Base-by-base conservation (phyloP, 2,329 filamentous ascomycete genomes). In the Saccharata proteae region DNA sequence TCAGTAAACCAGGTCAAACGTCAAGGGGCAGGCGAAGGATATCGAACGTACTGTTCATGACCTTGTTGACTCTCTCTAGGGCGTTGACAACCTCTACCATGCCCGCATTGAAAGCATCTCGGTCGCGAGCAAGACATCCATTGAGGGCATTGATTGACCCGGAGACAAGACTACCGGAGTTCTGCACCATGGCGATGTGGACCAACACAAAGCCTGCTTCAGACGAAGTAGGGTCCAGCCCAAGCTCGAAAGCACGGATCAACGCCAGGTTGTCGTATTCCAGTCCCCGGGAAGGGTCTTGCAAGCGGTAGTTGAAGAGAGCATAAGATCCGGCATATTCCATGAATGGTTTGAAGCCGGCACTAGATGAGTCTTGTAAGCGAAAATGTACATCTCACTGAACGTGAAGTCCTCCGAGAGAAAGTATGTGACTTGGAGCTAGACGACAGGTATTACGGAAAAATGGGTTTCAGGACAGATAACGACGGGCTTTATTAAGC, bases 171-270 rank as follows among this genome's bases (percentile, higher is more conserved):
- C 74, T 71, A 1, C 79, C 79, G 1, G 85, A 86, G 56, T 93
- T 75, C 51, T 77, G 77, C 29, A 93, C 88, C 86, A 94, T 96
- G 57, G 92, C 84, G 30, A 96, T 77, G 55, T 94, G 88, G 4
- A 90, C 86, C 9, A 94, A 71, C n/a, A 94, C 84, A 52, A 96
- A 94, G 29, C 88, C 88, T 1, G 88, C 88, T 56, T 94, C 88
- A 6, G 85, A 93, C 3, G 83, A 92, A 18, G 69, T 69, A 1
- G 81, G 81, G 52, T 94, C 81, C 6, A 93, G 74, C 10, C 88
- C 88, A 45, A 79, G 73, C 59, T 94, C 86, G 46, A 94, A 96
- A 15, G 84, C 88, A 20, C 88, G 81, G 49, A 94, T 77, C 18
- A 94, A 73, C 8, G 84, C 79, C 15, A 94, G 66, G 61, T 76